A percentile compares a stretch with the other conserved stretches of the same genome.
These are phyloP conservation scores for Leccinum uliginosum DNA, from an alignment of 768 basidiomycete genomes.

Conservation along the genomic window DNA sequence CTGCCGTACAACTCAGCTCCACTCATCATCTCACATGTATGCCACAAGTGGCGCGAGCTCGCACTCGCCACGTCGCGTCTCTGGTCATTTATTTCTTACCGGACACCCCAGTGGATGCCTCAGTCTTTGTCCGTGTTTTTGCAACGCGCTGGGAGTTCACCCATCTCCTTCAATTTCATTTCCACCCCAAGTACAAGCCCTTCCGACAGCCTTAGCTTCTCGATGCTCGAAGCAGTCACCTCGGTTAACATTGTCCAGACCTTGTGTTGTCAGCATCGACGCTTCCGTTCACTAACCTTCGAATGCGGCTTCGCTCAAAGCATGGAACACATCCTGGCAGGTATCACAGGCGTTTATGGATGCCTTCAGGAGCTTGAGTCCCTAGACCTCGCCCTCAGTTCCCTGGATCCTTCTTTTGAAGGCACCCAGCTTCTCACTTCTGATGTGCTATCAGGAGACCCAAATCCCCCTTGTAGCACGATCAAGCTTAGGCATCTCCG, in stretches of 20 bases:
- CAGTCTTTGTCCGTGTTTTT: conserved; percentile 29
- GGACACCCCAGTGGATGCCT: conserved; percentile 22
- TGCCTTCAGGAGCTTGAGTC: conserved; percentile 25
- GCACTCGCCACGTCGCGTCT: conserved; percentile 40
- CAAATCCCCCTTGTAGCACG: neutral
- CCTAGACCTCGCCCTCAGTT: conserved; percentile 27
- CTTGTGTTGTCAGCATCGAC: conserved; percentile 21
- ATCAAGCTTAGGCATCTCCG: conserved; percentile 32
- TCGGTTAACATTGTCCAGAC: conserved; percentile 24
- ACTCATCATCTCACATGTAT: conserved; percentile 45
- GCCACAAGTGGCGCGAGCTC: conserved; percentile 45
- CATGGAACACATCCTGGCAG: conserved; percentile 26
- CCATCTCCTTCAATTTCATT: conserved; percentile 35
- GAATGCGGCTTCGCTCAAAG: conserved; percentile 27
- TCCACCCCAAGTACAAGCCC: conserved; percentile 11
- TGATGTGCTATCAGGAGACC: conserved; percentile 15
- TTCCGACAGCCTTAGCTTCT: conserved; percentile 11
- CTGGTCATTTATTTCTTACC: conserved; percentile 40
- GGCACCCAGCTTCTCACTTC: conserved; percentile 23
- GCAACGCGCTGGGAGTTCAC: conserved; percentile 32
- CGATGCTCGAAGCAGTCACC: conserved; percentile 16
- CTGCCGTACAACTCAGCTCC: conserved; percentile 32
- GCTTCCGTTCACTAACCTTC: conserved; percentile 33
- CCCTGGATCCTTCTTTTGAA: conserved; percentile 24
- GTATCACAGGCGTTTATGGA: conserved; percentile 12